These are phyloP conservation scores for Vitis rupestris DNA, from an alignment of 164 flowering plant species.

Conservation along the genomic window DNA sequence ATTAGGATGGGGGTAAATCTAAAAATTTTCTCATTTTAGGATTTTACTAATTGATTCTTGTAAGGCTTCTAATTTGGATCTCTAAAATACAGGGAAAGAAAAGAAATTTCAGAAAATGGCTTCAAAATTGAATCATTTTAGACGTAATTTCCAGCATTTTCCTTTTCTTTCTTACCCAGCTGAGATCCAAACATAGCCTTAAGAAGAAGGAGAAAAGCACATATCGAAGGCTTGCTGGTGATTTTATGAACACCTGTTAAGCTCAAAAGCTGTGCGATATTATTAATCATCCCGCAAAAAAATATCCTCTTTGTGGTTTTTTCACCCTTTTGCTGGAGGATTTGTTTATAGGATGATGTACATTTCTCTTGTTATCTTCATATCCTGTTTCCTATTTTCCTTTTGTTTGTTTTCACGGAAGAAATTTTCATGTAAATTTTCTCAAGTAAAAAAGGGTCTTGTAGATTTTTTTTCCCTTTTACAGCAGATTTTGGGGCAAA, in stretches of 20 bases:
- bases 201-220: conserved; percentile 22
- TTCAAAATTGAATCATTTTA: too few species aligned
- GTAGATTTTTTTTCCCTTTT: too few species aligned
- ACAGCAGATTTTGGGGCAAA: too few species aligned
- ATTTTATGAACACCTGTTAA: conserved; percentile 27
- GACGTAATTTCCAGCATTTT: too few species aligned
- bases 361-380: conserved; percentile 11
- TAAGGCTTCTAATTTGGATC: too few species aligned
- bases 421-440: neutral
- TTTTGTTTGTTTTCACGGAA: neutral
- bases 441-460: neutral
- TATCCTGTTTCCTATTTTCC: too few species aligned
- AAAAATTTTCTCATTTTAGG: too few species aligned
- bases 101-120: too few species aligned
- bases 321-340: conserved; percentile 19
- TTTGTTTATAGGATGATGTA: conserved; percentile 28
- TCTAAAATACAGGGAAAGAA: too few species aligned
- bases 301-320: conserved; percentile 18
- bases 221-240: conserved; percentile 74
- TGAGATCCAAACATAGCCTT: neutral
- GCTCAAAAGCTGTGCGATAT: conserved; percentile 78
- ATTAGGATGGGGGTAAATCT: too few species aligned
- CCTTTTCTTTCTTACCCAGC: too few species aligned
- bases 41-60: too few species aligned
- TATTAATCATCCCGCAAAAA: conserved; percentile 18